These are phyloP conservation scores for Boletus rubroflammeus DNA, from an alignment of 768 basidiomycete genomes.

Conservation along the genomic window DNA sequence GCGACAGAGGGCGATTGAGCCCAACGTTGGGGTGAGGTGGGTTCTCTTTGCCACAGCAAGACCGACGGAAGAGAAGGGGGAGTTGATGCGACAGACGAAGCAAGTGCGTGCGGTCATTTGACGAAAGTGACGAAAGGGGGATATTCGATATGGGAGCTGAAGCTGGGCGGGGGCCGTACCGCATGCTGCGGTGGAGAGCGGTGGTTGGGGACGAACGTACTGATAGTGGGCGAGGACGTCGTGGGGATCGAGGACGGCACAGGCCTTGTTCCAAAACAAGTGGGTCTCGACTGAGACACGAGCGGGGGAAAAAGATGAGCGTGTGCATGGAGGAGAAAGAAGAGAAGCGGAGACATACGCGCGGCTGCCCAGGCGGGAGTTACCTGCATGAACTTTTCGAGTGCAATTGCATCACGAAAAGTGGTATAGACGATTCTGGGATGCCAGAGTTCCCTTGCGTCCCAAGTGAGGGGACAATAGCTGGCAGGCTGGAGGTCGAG, in stretches of 20 bases:
- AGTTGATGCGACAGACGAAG: slow-evolving; percentile 67
- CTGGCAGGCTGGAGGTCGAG: slow-evolving; percentile 41
- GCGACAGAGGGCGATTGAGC: slow-evolving; percentile 50
- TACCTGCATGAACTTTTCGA: slow-evolving; percentile 61
- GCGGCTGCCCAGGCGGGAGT: slow-evolving; percentile 59
- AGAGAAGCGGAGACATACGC: slow-evolving; percentile 40
- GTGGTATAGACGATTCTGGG: slow-evolving; percentile 57
- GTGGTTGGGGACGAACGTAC: slow-evolving; percentile 40
- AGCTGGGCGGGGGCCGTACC: slow-evolving; percentile 34
- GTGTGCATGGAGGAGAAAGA: neutral
- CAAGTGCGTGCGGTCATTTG: slow-evolving; percentile 54
- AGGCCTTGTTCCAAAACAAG: slow-evolving; percentile 67
- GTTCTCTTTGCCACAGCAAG: slow-evolving; percentile 49
- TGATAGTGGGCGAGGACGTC: slow-evolving; percentile 51
- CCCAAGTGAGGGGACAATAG: slow-evolving; percentile 49
- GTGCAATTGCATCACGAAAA: slow-evolving; percentile 57
- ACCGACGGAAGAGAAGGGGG: slow-evolving; percentile 47
- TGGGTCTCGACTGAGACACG: slow-evolving; percentile 56
- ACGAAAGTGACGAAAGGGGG: slow-evolving; percentile 61
- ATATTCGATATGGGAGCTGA: slow-evolving; percentile 36
- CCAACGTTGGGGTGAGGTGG: slow-evolving; percentile 40
- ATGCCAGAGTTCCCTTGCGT: slow-evolving; percentile 53
- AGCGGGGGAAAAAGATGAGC: slow-evolving; percentile 4
- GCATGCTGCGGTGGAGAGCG: slow-evolving; percentile 22
- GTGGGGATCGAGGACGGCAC: slow-evolving; percentile 57